Percentiles rank a stretch among this genome's conserved stretches.
phyloP scores from a whole-genome alignment of 2,329 filamentous ascomycete species.

The Sordariomycetes sp. region DNA sequence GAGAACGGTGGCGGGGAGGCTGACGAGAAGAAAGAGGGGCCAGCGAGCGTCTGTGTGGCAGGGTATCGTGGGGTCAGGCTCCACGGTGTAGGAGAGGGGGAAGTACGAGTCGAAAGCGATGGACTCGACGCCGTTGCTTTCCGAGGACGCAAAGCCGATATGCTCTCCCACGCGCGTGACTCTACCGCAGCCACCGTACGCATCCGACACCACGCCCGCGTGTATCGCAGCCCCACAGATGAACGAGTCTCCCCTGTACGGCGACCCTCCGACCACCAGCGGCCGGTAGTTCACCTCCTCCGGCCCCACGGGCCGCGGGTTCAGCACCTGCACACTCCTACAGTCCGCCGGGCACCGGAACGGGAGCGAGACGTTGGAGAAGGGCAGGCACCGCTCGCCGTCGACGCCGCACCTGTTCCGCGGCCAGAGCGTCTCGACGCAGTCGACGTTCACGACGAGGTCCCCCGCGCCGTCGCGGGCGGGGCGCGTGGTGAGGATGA shows the following conservation, averaged over 20 bases:
- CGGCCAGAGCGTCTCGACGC: conserved; percentile 40
- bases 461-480: not conserved
- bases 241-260: conserved; percentile 63
- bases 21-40: conserved; percentile 44
- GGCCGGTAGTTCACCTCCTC: conserved; percentile 10
- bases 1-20: conserved; percentile 47
- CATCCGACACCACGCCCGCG: conserved; percentile 53
- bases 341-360: conserved; percentile 50
- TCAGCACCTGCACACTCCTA: conserved; percentile 26
- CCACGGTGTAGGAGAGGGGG: conserved; percentile 56
- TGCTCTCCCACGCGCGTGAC: conserved; percentile 48
- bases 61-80: conserved; percentile 30
- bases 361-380: conserved; percentile 37
- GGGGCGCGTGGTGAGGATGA: not conserved
- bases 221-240: conserved; percentile 68
- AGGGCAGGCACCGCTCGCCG: conserved; percentile 44
- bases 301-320: not conserved
- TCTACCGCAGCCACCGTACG: conserved; percentile 60
- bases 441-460: conserved; percentile 26
- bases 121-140: conserved; percentile 21
- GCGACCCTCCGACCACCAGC: conserved; percentile 28
- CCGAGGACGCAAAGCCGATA: conserved; percentile 33
- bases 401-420: conserved; percentile 42
- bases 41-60: conserved; percentile 33
- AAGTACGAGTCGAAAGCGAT: conserved; percentile 45